These are phyloP conservation scores for Lathyrus oleraceus DNA, from an alignment of 306 rosid species.

Conservation along the genomic window DNA sequence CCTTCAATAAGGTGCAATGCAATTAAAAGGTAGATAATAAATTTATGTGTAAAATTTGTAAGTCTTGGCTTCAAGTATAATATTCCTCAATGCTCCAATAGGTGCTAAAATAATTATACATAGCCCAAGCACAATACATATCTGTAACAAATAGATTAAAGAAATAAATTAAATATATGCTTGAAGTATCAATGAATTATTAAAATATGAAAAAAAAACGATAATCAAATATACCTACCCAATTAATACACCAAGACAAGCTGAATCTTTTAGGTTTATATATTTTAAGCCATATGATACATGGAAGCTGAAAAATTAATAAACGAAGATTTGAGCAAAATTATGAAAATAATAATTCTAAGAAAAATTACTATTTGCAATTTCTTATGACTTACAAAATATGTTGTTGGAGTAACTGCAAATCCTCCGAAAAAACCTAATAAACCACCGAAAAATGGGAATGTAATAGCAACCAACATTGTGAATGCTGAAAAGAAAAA, in stretches of 20 bases:
- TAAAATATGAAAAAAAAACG: not conserved
- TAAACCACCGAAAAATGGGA: conserved; percentile 86
- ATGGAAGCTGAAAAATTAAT: conserved; percentile 72
- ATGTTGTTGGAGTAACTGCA: conserved; percentile 90
- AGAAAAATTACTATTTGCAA: not conserved
- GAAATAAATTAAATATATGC: not conserved
- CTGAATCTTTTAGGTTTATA: conserved; percentile 72
- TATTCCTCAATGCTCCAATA: conserved; percentile 70
- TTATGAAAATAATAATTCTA: not conserved
- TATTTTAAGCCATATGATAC: conserved; percentile 79
- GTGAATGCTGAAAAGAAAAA: conserved; percentile 65
- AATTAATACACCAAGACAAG: conserved; percentile 79
- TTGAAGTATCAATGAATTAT: not conserved
- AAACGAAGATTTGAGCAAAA: not conserved
- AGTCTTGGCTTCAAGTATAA: conserved; percentile 52
- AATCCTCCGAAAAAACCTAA: conserved; percentile 87
- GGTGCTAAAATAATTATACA: conserved; percentile 56
- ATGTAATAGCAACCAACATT: conserved; percentile 74
- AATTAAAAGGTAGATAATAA: not conserved
- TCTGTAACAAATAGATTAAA: conserved; percentile 45
- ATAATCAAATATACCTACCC: conserved; percentile 47
- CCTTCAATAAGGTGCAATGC: too few relatives aligned
- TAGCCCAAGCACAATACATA: conserved; percentile 63
- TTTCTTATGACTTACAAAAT: conserved; percentile 58
- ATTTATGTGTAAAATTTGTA: conserved; percentile 58